Percentiles rank a stretch among this genome's conserved stretches.
These are phyloP conservation scores for Saccharum officinarum DNA, from an alignment of 176 grass and related monocot genomes.

Conservation along the genomic window DNA sequence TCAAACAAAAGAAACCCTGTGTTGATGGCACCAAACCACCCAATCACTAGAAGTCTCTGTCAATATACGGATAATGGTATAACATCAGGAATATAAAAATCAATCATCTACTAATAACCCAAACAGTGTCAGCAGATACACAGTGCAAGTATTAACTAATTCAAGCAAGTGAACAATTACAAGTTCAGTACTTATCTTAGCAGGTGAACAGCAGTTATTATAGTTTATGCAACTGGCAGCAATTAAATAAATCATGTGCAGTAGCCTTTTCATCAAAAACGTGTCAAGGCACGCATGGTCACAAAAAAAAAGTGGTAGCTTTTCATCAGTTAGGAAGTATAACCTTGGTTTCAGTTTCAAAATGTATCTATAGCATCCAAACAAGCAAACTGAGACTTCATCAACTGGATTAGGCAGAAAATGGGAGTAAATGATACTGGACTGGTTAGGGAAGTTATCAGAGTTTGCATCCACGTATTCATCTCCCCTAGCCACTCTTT, in stretches of 20 bases:
- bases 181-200: not conserved
- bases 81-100: not conserved
- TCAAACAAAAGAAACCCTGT: not conserved
- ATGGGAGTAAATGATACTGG: not conserved
- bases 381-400: not conserved
- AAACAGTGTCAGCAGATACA: not conserved
- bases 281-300: too few species aligned
- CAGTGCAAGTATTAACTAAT: not conserved
- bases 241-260: not conserved
- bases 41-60: not conserved
- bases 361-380: not conserved
- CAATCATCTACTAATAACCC: not conserved
- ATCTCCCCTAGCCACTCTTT: not conserved
- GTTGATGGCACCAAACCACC: not conserved
- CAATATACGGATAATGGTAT: not conserved
- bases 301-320: too few species aligned
- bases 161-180: not conserved
- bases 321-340: not conserved
- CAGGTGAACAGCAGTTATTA: not conserved
- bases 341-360: not conserved
- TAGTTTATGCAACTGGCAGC: not conserved
- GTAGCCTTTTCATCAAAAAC: not conserved
- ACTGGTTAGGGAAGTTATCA: not conserved
- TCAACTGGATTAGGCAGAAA: constrained; percentile 14
- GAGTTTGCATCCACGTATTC: not conserved